These are phyloP conservation scores for Candida qinlingensis DNA, from an alignment of 805 yeast species.

Conservation along the genomic window DNA sequence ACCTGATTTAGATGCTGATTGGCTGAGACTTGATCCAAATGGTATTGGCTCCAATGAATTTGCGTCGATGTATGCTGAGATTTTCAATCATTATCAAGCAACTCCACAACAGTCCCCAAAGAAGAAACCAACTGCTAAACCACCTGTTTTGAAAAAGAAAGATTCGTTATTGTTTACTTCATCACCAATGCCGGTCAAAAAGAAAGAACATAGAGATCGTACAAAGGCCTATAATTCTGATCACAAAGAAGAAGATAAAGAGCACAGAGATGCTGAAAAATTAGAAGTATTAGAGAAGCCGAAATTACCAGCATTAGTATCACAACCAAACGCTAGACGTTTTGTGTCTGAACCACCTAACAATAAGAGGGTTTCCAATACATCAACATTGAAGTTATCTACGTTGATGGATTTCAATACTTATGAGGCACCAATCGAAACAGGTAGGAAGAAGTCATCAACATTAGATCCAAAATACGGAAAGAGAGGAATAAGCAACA, in stretches of 20 bases:
- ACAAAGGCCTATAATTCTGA: not conserved
- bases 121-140: conserved; percentile 8
- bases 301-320: conserved; percentile 2
- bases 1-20: conserved; percentile 22
- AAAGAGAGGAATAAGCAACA: conserved; percentile 12
- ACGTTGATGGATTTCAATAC: conserved; percentile 8
- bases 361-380: conserved; percentile 1
- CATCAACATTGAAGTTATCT: conserved; percentile 9
- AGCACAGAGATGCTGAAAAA: not conserved
- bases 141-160: conserved; percentile 3
- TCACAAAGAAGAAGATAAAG: not conserved
- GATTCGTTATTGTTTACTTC: not conserved
- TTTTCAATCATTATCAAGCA: conserved; percentile 18
- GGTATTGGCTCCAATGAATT: conserved; percentile 23
- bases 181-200: conserved; percentile 7
- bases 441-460: conserved; percentile 6
- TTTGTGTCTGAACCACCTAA: conserved; percentile 16
- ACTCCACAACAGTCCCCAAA: conserved; percentile 11
- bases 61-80: conserved; percentile 26
- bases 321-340: conserved; percentile 9
- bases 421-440: not conserved
- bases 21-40: conserved; percentile 17
- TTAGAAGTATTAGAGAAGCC: not conserved
- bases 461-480: conserved; percentile 24
- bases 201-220: not conserved